Base-by-base conservation (phyloP, 176 grass and related monocot species). In the Carex pumila region DNA sequence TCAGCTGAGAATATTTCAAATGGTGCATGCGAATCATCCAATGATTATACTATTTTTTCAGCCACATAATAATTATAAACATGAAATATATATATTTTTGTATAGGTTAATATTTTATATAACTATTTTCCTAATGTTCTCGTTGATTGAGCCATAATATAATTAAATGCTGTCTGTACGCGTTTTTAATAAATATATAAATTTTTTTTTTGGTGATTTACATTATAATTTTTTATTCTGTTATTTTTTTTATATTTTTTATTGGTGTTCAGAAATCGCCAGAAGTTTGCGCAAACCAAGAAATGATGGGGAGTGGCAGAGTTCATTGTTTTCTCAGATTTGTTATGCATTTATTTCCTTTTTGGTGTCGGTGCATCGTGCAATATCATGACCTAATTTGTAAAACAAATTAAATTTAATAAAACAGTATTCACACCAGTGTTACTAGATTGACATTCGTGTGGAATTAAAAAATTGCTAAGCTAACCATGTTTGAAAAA, bases 11-110 rank as follows among this genome's bases (percentile, higher is more conserved):
- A 30, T 29, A 22, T 75, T 75, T 75, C 19, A 53, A 75, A 52
- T 75, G 45, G 71, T 53, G 71, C 71, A 75, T 75, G 71, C 5
- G 10, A 75, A 75, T 75, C 71, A 75, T 75, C 69, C 45, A 75
- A 75, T 75, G n/a, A 53, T 75, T 53, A 30, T 53, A 29, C 9
- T 75, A 4, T 15, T 75, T 73, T 72, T 14, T 6, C 43, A 50
- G 66, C 70, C 18, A 19, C 45, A 75, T 53, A 77, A 56, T 55
- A 56, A 1, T 15, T 62, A 25, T 8, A 25, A 32, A 54, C 21
- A 47, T 76, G 72, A 21, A 74, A 74, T 74, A 13, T 73, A 4
- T 25, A 13, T 39, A 6, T 77, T 56, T 56, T 55, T 56, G n/a
- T 49, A 12, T 45, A 21, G 39, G 37, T 71, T 71, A 19, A 71